A percentile compares a stretch with the other conserved stretches of the same genome.
Evolutionary conservation across 2,329 filamentous ascomycete species (phyloP).

Genomic region (Aureobasidium sp.): DNA sequence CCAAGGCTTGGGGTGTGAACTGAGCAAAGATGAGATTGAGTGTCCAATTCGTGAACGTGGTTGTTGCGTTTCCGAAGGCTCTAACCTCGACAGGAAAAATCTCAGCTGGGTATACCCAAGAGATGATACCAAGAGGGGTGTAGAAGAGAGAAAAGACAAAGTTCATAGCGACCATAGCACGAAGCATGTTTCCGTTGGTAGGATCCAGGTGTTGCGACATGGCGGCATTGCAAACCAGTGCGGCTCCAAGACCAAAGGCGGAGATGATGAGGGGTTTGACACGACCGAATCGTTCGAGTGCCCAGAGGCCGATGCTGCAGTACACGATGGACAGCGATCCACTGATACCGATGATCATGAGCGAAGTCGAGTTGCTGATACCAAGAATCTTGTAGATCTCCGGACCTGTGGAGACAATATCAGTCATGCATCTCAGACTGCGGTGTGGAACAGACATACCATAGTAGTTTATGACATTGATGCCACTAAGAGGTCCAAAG

Average conservation of each 20-base stretch:
- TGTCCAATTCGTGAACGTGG: constrained; percentile 39
- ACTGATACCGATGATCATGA: constrained; percentile 18
- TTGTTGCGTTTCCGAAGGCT: constrained; percentile 21
- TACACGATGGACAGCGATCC: constrained; percentile 17
- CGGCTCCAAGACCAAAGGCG: constrained; percentile 34
- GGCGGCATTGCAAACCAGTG: constrained; percentile 33
- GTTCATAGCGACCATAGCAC: constrained; percentile 40
- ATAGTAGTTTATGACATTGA: constrained; percentile 17
- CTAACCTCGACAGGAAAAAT: constrained; percentile 33
- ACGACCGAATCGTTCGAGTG: constrained; percentile 37
- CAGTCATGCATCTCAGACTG: background rate
- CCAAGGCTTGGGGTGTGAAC: constrained; percentile 35
- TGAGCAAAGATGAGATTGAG: constrained; percentile 42
- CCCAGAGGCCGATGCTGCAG: constrained; percentile 16
- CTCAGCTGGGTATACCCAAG: constrained; percentile 40
- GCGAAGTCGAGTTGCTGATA: constrained; percentile 14
- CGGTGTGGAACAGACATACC: background rate
- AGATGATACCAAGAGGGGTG: constrained; percentile 37
- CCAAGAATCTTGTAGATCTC: constrained; percentile 16
- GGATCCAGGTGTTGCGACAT: constrained; percentile 30
- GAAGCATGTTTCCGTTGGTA: constrained; percentile 29
- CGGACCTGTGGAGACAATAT: constrained; percentile 13
- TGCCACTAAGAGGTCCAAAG: constrained; percentile 14
- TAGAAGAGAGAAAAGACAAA: constrained; percentile 40
- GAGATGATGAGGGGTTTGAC: constrained; percentile 40